Percentiles rank a stretch among this genome's conserved stretches.
These are phyloP conservation scores for Capsicum rhomboideum DNA, from an alignment of 257 asterid species.

Conservation along the genomic window DNA sequence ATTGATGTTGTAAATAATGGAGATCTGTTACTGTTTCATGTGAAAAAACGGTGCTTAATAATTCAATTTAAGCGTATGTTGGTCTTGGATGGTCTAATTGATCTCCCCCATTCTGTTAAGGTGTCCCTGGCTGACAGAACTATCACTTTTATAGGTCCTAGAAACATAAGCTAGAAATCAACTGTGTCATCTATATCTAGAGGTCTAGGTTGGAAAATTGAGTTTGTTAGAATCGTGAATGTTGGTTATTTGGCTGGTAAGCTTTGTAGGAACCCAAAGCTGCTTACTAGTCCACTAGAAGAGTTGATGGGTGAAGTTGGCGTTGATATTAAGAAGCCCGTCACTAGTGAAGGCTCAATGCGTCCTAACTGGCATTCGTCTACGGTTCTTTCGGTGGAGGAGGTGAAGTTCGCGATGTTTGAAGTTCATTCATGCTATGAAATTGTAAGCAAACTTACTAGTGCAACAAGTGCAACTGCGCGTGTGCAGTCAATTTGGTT, in stretches of 20 bases:
- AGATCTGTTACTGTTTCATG: not conserved
- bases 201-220: rapidly evolving
- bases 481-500: not conserved
- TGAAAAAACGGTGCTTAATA: not conserved
- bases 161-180: not conserved
- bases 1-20: not conserved
- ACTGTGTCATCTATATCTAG: not conserved
- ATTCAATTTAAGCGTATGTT: not conserved
- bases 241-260: not conserved
- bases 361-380: not conserved
- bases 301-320: not conserved
- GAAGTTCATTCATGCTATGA: not conserved
- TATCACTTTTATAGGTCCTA: not conserved
- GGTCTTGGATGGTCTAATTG: not conserved
- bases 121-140: not conserved
- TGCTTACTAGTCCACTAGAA: not conserved
- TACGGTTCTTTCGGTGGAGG: not conserved
- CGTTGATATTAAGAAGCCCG: not conserved
- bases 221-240: not conserved
- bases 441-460: not conserved
- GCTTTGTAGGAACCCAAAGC: not conserved
- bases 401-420: not conserved
- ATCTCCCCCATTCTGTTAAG: rapidly evolving
- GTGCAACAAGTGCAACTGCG: not conserved
- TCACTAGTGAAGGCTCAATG: not conserved